These are phyloP conservation scores for Emergomyces pasteurianus DNA, from an alignment of 2,329 filamentous ascomycete genomes.

Conservation along the genomic window DNA sequence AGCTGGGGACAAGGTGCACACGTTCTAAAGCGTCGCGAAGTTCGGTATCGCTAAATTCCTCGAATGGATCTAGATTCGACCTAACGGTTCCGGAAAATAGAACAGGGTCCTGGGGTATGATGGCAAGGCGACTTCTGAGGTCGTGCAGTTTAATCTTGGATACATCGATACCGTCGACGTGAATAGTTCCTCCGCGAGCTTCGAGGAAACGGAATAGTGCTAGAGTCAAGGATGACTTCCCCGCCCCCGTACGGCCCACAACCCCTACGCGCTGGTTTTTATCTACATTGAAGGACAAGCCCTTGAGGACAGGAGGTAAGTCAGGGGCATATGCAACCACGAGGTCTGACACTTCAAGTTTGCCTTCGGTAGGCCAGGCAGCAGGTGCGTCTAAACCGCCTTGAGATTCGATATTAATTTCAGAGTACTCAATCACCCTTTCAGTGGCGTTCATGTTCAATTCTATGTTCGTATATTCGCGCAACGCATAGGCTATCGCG, in stretches of 20 bases:
- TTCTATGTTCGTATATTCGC: constrained; percentile 58
- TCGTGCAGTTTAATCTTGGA: constrained; percentile 58
- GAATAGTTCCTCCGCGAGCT: constrained; percentile 51
- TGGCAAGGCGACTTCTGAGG: constrained; percentile 60
- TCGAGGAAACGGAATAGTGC: constrained; percentile 70
- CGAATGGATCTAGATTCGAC: constrained; percentile 65
- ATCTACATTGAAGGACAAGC: constrained; percentile 54
- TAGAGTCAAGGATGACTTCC: constrained; percentile 64
- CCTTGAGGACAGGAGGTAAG: constrained; percentile 57
- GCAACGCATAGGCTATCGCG: constrained; percentile 53
- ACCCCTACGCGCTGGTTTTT: constrained; percentile 62
- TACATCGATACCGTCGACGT: constrained; percentile 64
- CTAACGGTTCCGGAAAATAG: constrained; percentile 69
- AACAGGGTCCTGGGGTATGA: constrained; percentile 74
- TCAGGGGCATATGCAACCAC: constrained; percentile 61
- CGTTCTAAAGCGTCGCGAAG: constrained; percentile 57
- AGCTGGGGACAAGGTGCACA: constrained; percentile 51
- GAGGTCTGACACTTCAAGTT: constrained; percentile 60
- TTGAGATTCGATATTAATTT: constrained; percentile 54
- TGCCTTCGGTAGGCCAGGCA: constrained; percentile 63
- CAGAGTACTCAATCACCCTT: constrained; percentile 62
- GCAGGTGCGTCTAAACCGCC: constrained; percentile 51
- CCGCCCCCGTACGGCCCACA: constrained; percentile 65
- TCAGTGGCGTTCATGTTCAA: constrained; percentile 70
- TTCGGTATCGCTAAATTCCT: constrained; percentile 55